phyloP scores from a whole-genome alignment of 2,329 filamentous ascomycete genomes.

The Xylariaceae sp. region DNA sequence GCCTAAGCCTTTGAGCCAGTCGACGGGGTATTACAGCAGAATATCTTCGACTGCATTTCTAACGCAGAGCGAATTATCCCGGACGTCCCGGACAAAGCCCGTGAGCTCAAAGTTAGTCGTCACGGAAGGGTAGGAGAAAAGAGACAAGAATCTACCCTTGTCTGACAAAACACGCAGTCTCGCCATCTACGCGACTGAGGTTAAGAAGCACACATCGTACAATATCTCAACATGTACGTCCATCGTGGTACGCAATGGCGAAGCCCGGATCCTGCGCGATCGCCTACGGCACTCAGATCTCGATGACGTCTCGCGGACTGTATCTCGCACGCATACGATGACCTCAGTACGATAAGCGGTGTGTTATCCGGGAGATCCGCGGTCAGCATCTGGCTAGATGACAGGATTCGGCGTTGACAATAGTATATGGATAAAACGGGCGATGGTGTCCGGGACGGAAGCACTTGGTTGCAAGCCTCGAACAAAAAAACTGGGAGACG shows the following conservation, averaged over 20 bases:
- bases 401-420: too few relatives aligned
- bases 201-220: constrained; percentile 51
- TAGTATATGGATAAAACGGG: constrained; percentile 19
- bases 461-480: constrained; percentile 25
- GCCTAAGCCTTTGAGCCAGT: not conserved
- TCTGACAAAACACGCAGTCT: not conserved
- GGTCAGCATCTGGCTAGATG: too few relatives aligned
- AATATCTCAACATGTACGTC: constrained; percentile 55
- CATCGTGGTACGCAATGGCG: constrained; percentile 22
- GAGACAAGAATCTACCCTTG: constrained; percentile 34
- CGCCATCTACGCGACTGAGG: not conserved
- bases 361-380: too few relatives aligned
- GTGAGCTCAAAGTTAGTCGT: constrained; percentile 54
- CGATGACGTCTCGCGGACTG: constrained; percentile 20
- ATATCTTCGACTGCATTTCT: constrained; percentile 52
- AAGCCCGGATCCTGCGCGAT: constrained; percentile 41
- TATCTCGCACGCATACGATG: constrained; percentile 54
- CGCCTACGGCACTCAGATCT: constrained; percentile 22
- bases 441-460: constrained; percentile 43
- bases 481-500: constrained; percentile 51
- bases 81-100: constrained; percentile 50
- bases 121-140: constrained; percentile 58
- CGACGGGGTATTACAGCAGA: constrained; percentile 46
- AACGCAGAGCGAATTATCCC: constrained; percentile 63
- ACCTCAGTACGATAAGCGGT: constrained; percentile 38